These are phyloP conservation scores for Rhypophila decipiens DNA, from an alignment of 495 filamentous ascomycete species.

Conservation along the genomic window DNA sequence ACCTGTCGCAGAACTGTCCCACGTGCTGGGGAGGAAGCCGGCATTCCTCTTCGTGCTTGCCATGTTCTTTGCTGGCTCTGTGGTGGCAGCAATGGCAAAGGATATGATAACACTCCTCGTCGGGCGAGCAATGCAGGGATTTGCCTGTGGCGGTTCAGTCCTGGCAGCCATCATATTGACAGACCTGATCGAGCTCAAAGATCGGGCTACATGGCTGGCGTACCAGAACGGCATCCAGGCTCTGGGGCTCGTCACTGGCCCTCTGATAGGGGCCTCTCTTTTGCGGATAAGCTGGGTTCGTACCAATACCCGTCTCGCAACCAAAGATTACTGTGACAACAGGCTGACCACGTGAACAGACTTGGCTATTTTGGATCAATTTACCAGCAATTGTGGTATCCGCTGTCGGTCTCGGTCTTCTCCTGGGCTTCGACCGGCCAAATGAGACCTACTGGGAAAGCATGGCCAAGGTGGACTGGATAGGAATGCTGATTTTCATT, in stretches of 20 bases:
- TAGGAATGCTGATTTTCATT: constrained; percentile 53
- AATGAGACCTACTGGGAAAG: constrained; percentile 24
- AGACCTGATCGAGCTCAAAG: constrained; percentile 50
- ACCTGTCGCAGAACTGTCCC: constrained; percentile 42
- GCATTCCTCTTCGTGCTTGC: constrained; percentile 46
- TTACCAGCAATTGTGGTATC: constrained; percentile 32
- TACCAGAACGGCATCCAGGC: constrained; percentile 29
- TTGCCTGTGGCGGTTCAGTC: constrained; percentile 61
- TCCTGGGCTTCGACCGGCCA: constrained; percentile 28
- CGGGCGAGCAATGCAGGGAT: constrained; percentile 61
- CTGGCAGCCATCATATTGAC: constrained; percentile 61
- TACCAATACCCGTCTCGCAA: constrained; percentile 44
- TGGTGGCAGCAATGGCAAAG: constrained; percentile 52
- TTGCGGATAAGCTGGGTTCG: constrained; percentile 60
- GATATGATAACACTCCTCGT: constrained; percentile 56
- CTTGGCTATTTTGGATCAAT: constrained; percentile 38
- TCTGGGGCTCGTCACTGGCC: constrained; percentile 13
- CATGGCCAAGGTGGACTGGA: constrained; percentile 53
- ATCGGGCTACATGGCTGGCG: constrained; percentile 38
- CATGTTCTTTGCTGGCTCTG: constrained; percentile 52
- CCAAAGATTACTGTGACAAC: background rate
- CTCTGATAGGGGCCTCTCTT: constrained; percentile 16
- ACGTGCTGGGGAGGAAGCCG: constrained; percentile 44
- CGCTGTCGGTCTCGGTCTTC: constrained; percentile 28
- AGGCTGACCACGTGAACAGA: constrained; percentile 1